Evolutionary conservation across 2,329 filamentous ascomycete genomes (phyloP), one percentile per base, ranked within the genome.

Genomic region (Blumeriella jaapii): DNA sequence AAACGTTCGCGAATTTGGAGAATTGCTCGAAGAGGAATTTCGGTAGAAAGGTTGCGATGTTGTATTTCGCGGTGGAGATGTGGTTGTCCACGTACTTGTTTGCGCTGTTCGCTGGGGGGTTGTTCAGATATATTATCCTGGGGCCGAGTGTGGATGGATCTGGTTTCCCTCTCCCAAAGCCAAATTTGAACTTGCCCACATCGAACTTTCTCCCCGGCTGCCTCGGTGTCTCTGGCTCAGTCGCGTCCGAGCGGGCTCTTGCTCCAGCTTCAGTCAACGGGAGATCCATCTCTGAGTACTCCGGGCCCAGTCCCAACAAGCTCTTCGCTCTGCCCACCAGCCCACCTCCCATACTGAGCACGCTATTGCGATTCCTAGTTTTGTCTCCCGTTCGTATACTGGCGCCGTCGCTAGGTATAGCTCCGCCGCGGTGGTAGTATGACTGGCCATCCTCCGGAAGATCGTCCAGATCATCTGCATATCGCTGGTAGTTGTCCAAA

Each of bases 1-100:
- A 98, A 55, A 98, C 62, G 62, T 98, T 98, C 66, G 91, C 91
- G 61, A 95, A 94, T 67, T 95, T 98, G 42, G 87, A 95, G 63
- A 98, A 98, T 58, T 98, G 91, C 60, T 98, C 91, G 59, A 89
- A 86, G 38, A 98, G 68, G 61, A 98, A 98, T 61, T 98, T 98
- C 32, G 91, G 91, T 12, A 96, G 57, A 59, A 98, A 98, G 13
- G 86, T 94, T 36, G 83, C 69, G 54, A 85, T 52, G 59, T 96
- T 98, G 72, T 98, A 98, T 61, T 98, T 98, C 45, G 91, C 82
- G 5, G 91, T 98, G 26, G 89, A 96, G 44, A 98, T 82, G 59
- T 96, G 86, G 57, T 98, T 98, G 69, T 93, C 83, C 56, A 87
- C 73, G 59, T 91, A 96, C 59, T 89, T 93, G 65, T 87, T 89